Conservation (phyloP, 257 asterid genomes). For the Rehmannia glutinosa region DNA sequence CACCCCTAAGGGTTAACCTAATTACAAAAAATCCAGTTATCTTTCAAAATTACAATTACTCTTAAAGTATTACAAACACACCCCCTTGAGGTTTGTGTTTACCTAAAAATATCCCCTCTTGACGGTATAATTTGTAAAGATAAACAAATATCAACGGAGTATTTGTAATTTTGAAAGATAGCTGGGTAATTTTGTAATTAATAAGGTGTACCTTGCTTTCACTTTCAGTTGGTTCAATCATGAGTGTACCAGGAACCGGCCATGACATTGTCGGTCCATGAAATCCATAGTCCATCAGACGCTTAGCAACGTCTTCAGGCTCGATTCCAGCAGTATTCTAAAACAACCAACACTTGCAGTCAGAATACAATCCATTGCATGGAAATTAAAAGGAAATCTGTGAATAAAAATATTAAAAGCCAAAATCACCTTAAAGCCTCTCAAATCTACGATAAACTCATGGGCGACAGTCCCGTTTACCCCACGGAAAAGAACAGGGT, state of each 20-base stretch:
- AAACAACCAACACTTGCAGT: constrained; percentile 12
- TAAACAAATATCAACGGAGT: no score
- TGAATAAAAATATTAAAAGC: not conserved
- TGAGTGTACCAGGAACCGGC: constrained; percentile 60
- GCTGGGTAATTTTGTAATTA: not conserved
- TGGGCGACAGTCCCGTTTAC: no score
- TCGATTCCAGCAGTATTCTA: constrained; percentile 95
- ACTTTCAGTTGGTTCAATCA: no score
- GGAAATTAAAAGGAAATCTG: not conserved
- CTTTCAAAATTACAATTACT: no score
- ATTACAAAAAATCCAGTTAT: no score
- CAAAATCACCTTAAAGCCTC: not conserved
- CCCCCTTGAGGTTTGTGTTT: no score
- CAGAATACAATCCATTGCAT: not conserved
- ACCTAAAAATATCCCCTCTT: no score
- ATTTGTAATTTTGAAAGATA: no score
- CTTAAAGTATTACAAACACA: no score
- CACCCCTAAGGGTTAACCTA: not conserved
- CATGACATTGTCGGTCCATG: constrained; percentile 99
- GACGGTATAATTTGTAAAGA: no score
- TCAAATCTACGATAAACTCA: no score
- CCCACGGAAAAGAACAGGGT: constrained; percentile 94
- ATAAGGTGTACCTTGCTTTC: not conserved
- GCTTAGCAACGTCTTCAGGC: constrained; percentile 98
- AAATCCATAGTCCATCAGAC: constrained; percentile 97